Conservation (phyloP, 2,329 filamentous ascomycete species). For the Rugonectria rugulosa region DNA sequence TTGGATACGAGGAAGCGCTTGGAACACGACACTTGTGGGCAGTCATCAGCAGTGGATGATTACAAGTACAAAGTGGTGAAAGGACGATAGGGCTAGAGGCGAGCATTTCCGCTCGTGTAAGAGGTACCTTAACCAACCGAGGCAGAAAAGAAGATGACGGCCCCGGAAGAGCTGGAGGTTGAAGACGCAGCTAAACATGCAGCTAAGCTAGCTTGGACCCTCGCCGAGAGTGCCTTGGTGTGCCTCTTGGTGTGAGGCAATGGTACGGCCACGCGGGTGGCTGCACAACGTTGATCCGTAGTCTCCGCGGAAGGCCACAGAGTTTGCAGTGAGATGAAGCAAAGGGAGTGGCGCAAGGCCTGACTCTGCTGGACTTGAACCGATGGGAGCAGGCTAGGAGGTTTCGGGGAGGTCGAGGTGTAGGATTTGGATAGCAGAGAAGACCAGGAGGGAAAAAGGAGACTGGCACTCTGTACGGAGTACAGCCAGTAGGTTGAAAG, state of each 20-base stretch:
- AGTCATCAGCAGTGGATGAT: not conserved
- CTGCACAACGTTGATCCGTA: too few species aligned
- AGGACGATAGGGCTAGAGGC: not conserved
- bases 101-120: not conserved
- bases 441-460: not conserved
- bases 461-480: too few species aligned
- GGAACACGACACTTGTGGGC: not conserved
- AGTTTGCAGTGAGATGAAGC: too few species aligned
- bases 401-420: not conserved
- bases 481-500: too few species aligned
- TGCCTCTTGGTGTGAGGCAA: too few species aligned
- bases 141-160: too few species aligned
- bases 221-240: too few species aligned
- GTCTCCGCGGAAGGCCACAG: too few species aligned
- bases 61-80: too few species aligned
- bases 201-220: not conserved
- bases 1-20: slow-evolving; percentile 7
- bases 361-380: not conserved
- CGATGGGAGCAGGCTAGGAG: not conserved
- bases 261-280: too few species aligned
- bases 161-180: not conserved
- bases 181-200: not conserved
- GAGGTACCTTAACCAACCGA: too few species aligned
- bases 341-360: not conserved
- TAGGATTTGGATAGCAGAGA: too few species aligned